Evolutionary conservation across 257 asterid species (phyloP), one percentile per base, ranked within the genome.

Genomic region (Prunella vulgaris): DNA sequence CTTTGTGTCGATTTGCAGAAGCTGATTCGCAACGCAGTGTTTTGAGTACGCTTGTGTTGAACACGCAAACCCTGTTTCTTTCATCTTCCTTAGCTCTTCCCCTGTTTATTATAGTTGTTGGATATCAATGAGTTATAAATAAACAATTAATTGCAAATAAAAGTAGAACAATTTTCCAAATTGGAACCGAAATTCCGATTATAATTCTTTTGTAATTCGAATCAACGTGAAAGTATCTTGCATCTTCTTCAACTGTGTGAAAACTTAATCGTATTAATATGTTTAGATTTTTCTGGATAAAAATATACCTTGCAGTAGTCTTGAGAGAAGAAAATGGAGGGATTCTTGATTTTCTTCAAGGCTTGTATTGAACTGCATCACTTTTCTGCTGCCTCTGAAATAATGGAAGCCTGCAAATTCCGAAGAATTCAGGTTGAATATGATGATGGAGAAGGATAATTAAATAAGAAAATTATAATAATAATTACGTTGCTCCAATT

Each of bases 11-110:
- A 90, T 77, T 59, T 27, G 51, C 4, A 81, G 71, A 2, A 78
- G 82, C 53, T 38, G 62, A 52, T 73, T 71, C 3, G 86, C 24
- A 10, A 90, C 81, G 17, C 89, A 90, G 27, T 82, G 77, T 35
- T 80, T 74, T 7, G 97, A 86, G 70, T 79, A 44, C 35, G 35
- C 21, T 2, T 75, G 82, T 6, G 80, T 20, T 5, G 80, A 27
- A 60, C 86, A 81, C 0, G 83, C 82, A 13, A 88, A 88, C n/a
- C 93, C 93, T 0, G 81, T 78, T 3, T 70, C 71, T 71, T 75
- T 74, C 10, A 85, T 71, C 42, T 77, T 74, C 10, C 40, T 22
- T 10, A 27, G 74, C 20, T 82, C 82, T 60, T 80, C 75, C 67
- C 80, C 97, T 90, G 86, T 75, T 77, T 32, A 42, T 0, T n/a